Percentiles rank a stretch among this genome's conserved stretches.
Evolutionary conservation across 768 basidiomycete genomes (phyloP).

Genomic region (Tephrocybe sp.): DNA sequence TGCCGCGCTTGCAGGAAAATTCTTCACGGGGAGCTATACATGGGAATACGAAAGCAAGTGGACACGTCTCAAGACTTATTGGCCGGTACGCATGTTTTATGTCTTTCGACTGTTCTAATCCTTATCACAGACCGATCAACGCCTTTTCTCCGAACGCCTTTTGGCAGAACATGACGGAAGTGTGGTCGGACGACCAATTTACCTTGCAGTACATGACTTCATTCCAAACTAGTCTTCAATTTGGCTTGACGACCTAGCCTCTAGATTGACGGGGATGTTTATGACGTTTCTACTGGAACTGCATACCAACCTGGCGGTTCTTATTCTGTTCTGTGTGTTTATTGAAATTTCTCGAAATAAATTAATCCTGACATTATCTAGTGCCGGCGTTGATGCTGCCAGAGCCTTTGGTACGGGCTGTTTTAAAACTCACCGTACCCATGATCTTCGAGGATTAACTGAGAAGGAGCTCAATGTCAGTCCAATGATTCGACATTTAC

Average conservation of each 20-base stretch:
- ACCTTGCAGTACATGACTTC: slow-evolving; percentile 67
- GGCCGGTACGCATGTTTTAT: slow-evolving; percentile 45
- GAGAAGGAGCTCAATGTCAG: slow-evolving; percentile 71
- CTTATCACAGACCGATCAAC: slow-evolving; percentile 49
- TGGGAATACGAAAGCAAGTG: slow-evolving; percentile 82
- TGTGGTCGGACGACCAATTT: slow-evolving; percentile 66
- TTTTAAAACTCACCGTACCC: slow-evolving; percentile 86
- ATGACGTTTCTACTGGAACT: slow-evolving; percentile 80
- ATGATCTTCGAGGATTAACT: slow-evolving; percentile 83
- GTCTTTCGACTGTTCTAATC: neutral
- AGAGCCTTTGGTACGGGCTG: slow-evolving; percentile 93
- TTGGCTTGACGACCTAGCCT: slow-evolving; percentile 3
- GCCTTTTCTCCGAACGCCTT: slow-evolving; percentile 71
- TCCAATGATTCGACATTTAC: slow-evolving; percentile 4
- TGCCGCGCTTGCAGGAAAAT: slow-evolving; percentile 67
- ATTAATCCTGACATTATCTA: slow-evolving; percentile 23
- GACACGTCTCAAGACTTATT: slow-evolving; percentile 57
- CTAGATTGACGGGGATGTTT: slow-evolving; percentile 91
- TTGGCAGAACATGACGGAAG: slow-evolving; percentile 73
- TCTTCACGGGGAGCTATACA: slow-evolving; percentile 81
- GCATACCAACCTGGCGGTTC: slow-evolving; percentile 90
- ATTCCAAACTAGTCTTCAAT: neutral
- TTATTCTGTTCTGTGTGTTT: slow-evolving; percentile 66
- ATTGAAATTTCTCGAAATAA: slow-evolving; percentile 14
- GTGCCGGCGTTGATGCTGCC: slow-evolving; percentile 87